Base-by-base conservation (phyloP, 345 rosid genomes). In the Arabidopsis suecica region DNA sequence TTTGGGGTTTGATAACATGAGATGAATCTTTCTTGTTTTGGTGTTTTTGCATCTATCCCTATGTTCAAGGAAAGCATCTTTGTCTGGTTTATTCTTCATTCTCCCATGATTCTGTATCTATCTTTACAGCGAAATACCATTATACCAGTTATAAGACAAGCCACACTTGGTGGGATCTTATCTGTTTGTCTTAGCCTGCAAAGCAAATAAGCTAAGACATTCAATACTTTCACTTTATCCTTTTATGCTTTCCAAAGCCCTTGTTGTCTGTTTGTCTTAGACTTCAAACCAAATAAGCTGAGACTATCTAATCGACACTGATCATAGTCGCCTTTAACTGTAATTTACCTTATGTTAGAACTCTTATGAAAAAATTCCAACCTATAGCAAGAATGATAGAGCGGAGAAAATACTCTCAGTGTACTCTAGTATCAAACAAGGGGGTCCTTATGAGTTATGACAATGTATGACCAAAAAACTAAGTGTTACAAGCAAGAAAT, bases 231-330 rank as follows among this genome's bases (percentile, higher is more conserved):
- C 5, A 86, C 78, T 83, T 88, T 12, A 88, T 89, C 82, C 87
- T 85, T 16, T 86, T 91, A 36, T 86, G 87, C 81, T 87, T 91
- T 83, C 93, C 82, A 73, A 85, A 90, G 9, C 91, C 91, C 76
- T 84, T 84, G 3, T 28, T 28, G 32, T 3, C 32, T 28, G 32
- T 28, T 28, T 28, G 32, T 28, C 32, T 28, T 28, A 28, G 32
- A 28, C 32, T 28, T 3, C 32, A 28, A 28, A 28, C 32, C 32
- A 28, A 28, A 28, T 28, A 28, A 28, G 32, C 32, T 28, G 4
- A 28, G 32, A 28, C 32, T 3, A 3, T 28, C 32, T 28, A 28
- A 28, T 28, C 32, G 0, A 28, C 32, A 28, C 4, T 4, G 32
- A 28, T 28, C 32, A 3, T 28, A 23, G 0, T 3, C 32, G 32